phyloP scores from a whole-genome alignment of 768 basidiomycete species.

The Termitomyces sp. region DNA sequence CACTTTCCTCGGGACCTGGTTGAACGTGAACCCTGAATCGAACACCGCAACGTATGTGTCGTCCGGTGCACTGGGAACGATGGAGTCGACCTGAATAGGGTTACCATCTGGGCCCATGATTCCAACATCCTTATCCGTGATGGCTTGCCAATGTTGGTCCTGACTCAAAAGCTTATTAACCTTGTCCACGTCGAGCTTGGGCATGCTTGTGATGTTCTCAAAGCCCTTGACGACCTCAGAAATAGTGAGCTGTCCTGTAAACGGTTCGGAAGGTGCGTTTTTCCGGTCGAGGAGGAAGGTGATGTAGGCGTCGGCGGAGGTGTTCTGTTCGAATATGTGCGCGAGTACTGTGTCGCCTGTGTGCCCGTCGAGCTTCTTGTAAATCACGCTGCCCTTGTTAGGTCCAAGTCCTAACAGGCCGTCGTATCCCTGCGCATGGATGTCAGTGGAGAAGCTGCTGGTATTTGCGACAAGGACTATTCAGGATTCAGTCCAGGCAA shows the following conservation, averaged over 20 bases:
- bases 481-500: slow-evolving; percentile 1
- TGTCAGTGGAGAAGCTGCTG: slow-evolving; percentile 56
- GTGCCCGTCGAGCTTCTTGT: slow-evolving; percentile 41
- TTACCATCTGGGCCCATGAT: slow-evolving; percentile 76
- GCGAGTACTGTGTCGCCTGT: slow-evolving; percentile 56
- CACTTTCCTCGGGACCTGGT: slow-evolving; percentile 69
- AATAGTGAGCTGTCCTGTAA: slow-evolving; percentile 65
- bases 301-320: slow-evolving; percentile 55
- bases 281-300: slow-evolving; percentile 61
- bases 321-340: slow-evolving; percentile 58
- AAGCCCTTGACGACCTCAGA: slow-evolving; percentile 58
- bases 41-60: slow-evolving; percentile 67
- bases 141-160: slow-evolving; percentile 80
- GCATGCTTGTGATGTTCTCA: slow-evolving; percentile 53
- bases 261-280: slow-evolving; percentile 42
- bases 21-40: slow-evolving; percentile 65
- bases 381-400: slow-evolving; percentile 61
- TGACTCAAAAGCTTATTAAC: slow-evolving; percentile 46
- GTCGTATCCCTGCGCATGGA: slow-evolving; percentile 55
- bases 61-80: slow-evolving; percentile 61
- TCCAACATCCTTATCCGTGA: slow-evolving; percentile 58
- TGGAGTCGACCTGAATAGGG: slow-evolving; percentile 52
- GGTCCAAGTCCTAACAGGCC: slow-evolving; percentile 80
- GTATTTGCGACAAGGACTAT: slow-evolving; percentile 62
- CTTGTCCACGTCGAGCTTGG: slow-evolving; percentile 59